Evolutionary conservation across 2,329 filamentous ascomycete genomes (phyloP).

Genomic region (Aspergillus niger): DNA sequence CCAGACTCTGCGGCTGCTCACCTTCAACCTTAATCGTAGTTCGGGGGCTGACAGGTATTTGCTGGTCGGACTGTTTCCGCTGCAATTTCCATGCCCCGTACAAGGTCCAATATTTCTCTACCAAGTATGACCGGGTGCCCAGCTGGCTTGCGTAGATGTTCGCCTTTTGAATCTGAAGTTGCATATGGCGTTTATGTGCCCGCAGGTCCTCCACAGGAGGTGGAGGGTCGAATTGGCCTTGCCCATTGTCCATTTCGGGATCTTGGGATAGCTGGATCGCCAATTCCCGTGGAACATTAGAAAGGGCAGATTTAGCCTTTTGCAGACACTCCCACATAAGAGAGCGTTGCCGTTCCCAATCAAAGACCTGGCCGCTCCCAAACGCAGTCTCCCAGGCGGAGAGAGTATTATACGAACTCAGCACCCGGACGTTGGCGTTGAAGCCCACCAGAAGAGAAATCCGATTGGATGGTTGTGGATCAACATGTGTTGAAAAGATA

Average conservation of each 20-base stretch:
- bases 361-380: constrained; percentile 72
- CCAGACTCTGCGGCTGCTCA: constrained; percentile 26
- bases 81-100: constrained; percentile 61
- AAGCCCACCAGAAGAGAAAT: constrained; percentile 77
- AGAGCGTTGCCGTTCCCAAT: constrained; percentile 74
- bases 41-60: constrained; percentile 16
- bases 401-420: constrained; percentile 75
- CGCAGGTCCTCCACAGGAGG: constrained; percentile 45
- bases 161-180: constrained; percentile 88
- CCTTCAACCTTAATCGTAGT: constrained; percentile 24
- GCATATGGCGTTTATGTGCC: constrained; percentile 49
- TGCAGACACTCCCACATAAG: constrained; percentile 71
- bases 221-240: constrained; percentile 51
- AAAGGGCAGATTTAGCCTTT: constrained; percentile 68
- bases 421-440: constrained; percentile 76
- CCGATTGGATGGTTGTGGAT: constrained; percentile 67
- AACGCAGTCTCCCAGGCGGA: constrained; percentile 81
- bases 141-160: constrained; percentile 84
- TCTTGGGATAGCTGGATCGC: constrained; percentile 50
- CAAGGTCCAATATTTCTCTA: constrained; percentile 81
- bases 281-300: constrained; percentile 69
- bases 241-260: constrained; percentile 33
- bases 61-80: constrained; percentile 22
- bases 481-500: constrained; percentile 70
- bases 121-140: constrained; percentile 78